Conservation (phyloP, 768 basidiomycete genomes). For the Lentinula aciculospora region DNA sequence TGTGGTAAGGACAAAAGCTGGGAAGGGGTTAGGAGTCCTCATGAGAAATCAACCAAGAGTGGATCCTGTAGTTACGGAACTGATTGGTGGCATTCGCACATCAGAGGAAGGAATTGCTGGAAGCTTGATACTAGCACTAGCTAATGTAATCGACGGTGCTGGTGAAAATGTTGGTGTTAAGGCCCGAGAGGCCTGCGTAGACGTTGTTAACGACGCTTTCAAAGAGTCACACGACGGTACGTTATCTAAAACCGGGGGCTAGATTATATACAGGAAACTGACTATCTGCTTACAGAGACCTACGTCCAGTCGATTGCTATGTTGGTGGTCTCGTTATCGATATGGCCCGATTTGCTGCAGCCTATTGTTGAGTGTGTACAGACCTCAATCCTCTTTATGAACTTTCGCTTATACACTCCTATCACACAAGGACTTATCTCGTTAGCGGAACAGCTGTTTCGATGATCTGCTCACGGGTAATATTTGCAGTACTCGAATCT, state of each 20-base stretch:
- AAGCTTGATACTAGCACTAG: conserved; percentile 72
- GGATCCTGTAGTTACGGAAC: conserved; percentile 91
- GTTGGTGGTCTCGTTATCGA: conserved; percentile 59
- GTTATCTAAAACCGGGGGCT: neutral
- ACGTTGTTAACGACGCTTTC: conserved; percentile 77
- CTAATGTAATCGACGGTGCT: conserved; percentile 67
- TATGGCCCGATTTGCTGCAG: conserved; percentile 56
- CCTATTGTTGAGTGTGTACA: conserved; percentile 62
- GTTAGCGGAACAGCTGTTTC: conserved; percentile 65
- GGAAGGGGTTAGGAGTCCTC: conserved; percentile 78
- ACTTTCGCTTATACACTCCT: conserved; percentile 7
- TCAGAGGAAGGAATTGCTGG: conserved; percentile 68
- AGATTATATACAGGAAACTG: neutral
- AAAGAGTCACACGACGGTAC: conserved; percentile 63
- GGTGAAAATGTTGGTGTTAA: conserved; percentile 73
- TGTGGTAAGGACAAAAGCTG: conserved; percentile 77
- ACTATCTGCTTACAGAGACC: conserved; percentile 40
- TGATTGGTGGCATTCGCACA: conserved; percentile 53
- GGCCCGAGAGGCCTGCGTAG: conserved; percentile 64
- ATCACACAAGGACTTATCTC: conserved; percentile 47
- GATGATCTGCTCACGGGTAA: conserved; percentile 52
- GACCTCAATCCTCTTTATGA: neutral
- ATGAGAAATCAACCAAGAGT: conserved; percentile 90
- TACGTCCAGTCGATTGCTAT: conserved; percentile 61
- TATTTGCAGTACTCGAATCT: conserved; percentile 48